These are phyloP conservation scores for Phytopythium boreale DNA, from an alignment of 352 stramenopile species.

Conservation along the genomic window DNA sequence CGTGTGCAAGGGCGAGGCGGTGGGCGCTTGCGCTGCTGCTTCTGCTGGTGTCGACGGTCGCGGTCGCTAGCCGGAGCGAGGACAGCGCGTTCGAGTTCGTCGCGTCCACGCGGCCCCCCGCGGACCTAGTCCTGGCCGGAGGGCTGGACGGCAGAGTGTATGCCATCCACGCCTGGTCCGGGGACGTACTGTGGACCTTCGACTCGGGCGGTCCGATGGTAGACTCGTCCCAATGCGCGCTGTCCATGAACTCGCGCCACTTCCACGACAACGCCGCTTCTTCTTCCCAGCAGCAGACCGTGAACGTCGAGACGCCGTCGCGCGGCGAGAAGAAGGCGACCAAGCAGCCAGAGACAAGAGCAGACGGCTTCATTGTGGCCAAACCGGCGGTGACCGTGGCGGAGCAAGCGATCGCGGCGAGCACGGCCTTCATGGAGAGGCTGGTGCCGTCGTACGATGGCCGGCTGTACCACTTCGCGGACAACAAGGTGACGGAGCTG, in stretches of 20 bases:
- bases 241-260: background rate
- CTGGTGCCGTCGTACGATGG: slow-evolving; percentile 77
- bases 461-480: slow-evolving; percentile 70
- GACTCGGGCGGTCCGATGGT: slow-evolving; percentile 84
- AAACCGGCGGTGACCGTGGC: slow-evolving; percentile 11
- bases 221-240: slow-evolving; percentile 49
- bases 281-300: slow-evolving; percentile 6
- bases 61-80: background rate
- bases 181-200: slow-evolving; percentile 76
- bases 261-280: background rate
- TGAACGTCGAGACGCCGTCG: slow-evolving; percentile 9
- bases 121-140: slow-evolving; percentile 64
- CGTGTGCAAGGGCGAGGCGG: background rate
- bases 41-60: background rate
- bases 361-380: background rate
- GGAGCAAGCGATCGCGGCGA: slow-evolving; percentile 24
- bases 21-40: background rate
- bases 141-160: slow-evolving; percentile 74
- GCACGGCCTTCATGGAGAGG: slow-evolving; percentile 41
- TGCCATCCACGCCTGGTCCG: slow-evolving; percentile 76
- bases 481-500: slow-evolving; percentile 58
- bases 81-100: background rate
- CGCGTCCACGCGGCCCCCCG: background rate
- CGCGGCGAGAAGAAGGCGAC: slow-evolving; percentile 8
- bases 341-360: slow-evolving; percentile 3